Evolutionary conservation across 148 eudicot genomes (phyloP), one percentile per base, ranked within the genome.

Genomic region (Spergularia marina): DNA sequence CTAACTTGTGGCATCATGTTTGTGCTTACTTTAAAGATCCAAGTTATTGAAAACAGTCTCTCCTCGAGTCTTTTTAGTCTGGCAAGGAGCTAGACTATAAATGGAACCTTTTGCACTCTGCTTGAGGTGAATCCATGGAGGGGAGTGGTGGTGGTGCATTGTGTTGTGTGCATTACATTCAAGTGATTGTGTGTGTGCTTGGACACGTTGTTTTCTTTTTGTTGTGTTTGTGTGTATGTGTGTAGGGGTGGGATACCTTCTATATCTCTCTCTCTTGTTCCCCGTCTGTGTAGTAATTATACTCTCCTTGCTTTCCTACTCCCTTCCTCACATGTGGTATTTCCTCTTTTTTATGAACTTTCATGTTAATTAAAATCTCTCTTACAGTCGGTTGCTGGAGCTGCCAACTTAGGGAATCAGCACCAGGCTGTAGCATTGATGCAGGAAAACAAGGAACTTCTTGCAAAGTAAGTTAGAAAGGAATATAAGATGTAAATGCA

Each of bases 381-480:
- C 56, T 57, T 74, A 76, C 75, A 87, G 89, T 79, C 83, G 80
- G 72, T 67, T 56, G 59, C 75, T 77, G 63, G 52, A 54, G 40
- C 81, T 70, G 76, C 69, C 70, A 70, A 52, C 53, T 80, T 53
- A 65, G 53, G 70, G 71, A 68, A 74, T 58, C 80, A 75, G 75
- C 77, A 75, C 25, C 87, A 84, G 76, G 78, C 76, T 21, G 53
- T 64, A 18, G 79, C 57, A 54, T 36, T 87, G 56, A 70, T 82
- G 74, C 85, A 84, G 67, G 87, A 85, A 68, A 86, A 89, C 81
- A 74, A 75, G 81, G 84, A 78, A 70, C 92, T 91, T 49, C 85
- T 25, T 65, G 84, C 66, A 71, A 79, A 76, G 96, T 91, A 65
- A 91, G 92, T 89, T 52, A 30, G 65, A 23, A 58, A 66, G 30